Evolutionary conservation across 2,329 filamentous ascomycete species (phyloP), one percentile per base, ranked within the genome.

Genomic region (Aspergillus neoniger): DNA sequence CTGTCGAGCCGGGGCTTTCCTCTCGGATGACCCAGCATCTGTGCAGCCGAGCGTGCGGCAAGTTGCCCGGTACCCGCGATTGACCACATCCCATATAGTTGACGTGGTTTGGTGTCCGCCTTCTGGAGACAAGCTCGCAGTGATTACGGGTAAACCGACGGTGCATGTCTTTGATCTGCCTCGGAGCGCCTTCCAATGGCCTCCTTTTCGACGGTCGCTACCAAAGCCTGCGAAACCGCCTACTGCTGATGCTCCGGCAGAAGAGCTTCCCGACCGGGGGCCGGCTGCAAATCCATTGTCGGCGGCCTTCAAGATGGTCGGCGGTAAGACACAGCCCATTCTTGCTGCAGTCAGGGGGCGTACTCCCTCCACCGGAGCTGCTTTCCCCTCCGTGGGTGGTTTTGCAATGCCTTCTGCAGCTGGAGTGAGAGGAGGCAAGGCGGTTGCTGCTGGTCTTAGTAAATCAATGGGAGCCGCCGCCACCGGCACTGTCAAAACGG

Each of bases 71-170:
- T 97, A 96, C 72, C 91, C 91, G 19, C 88, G 95, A 43, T 90
- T 97, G 85, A 98, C 94, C 2, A 90, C 94, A 52, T 92, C 95
- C 3, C 90, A 91, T 57, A 91, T 98, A 58, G 86, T 97, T 21
- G 94, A 97, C 70, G 91, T 96, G 44, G 87, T 88, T 3, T 99
- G 95, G 95, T 89, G 90, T 1, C 85, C 86, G 57, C 91, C 91
- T 3, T 88, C 88, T 58, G 91, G 91, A 21, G 91, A 96, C 72
- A 88, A 91, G 60, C 80, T 96, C 41, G 94, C 93, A 1, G 88
- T 99, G 78, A 87, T 97, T 25, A 98, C 95, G 0, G 92, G 96
- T 70, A 91, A 93, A 67, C 92, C 94, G n/a, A 99, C 95, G 8
- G 88, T 97, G 10, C 95, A 99, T 77, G 85, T 98, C 47, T 88